Evolutionary conservation across 1,284 basidiomycete species (phyloP), one percentile per base, ranked within the genome.

Genomic region (Ceratobasidium sp.): DNA sequence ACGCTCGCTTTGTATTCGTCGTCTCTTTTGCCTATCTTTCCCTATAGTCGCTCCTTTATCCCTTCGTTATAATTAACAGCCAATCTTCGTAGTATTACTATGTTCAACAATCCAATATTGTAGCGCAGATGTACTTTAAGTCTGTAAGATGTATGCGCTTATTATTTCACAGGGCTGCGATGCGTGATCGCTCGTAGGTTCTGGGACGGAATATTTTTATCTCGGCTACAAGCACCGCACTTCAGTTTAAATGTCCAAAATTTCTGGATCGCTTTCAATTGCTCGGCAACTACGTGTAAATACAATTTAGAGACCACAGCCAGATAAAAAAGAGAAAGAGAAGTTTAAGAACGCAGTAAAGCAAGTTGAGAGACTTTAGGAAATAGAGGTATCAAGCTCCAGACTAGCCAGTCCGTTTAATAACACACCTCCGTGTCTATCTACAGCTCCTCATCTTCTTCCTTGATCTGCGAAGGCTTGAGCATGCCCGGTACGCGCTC

Each of bases 401-500:
- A 73, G 57, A 62, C 57, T 42, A 48, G 23, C 26, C 20, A 28
- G 57, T 48, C 57, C 42, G 70, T 62, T 52, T 54, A 26, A 50
- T 33, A 66, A 56, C 61, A 52, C 61, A 38, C 23, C 20, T 42
- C 38, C 48, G 28, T 33, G 38, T 68, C 66, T 68, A 68, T 54
- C 61, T 75, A 80, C 59, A 81, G 56, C 85, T 96, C 94, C 84
- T 95, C 94, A 85, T 93, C 93, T 87, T 97, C 96, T 83, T 97
- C 95, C 84, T 87, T 85, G 78, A 98, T 84, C 86, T 97, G 95
- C 81, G 93, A 94, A 42, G 97, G 97, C 86, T 99, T 99, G 84
- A 99, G 90, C 94, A 99, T 96, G 76, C 98, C 98, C n/a, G 97
- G 98, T 80, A 99, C 96, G 81, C 94, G 91, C 88, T 95, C 94